Base-by-base conservation (phyloP, 129 eudicot species). In the Chrysanthemum makinoi region DNA sequence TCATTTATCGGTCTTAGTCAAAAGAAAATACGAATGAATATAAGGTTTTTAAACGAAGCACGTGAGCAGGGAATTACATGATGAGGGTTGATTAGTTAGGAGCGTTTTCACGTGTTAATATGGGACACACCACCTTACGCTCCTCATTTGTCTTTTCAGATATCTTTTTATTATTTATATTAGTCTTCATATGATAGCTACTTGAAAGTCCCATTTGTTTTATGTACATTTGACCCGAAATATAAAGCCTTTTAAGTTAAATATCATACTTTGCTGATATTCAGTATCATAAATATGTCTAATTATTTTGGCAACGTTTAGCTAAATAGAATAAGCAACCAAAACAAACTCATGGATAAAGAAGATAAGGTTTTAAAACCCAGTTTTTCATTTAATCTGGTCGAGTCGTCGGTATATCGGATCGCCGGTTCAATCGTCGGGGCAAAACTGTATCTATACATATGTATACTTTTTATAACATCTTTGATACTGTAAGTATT, bases 61-160 rank as follows among this genome's bases (percentile, higher is more conserved):
- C 80, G 80, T 76, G 75, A 68, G 74, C 28, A 57, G 49, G 73
- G 28, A 52, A 44, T 57, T 67, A 60, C 19, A 76, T 68, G 75
- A 76, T 68, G 74, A 47, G 67, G 50, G 50, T 68, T 76, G 73
- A 76, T 69, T 59, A 68, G 74, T 58, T 49, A 68, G 80, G 80
- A 76, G 80, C 80, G 80, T 68, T 15, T 67, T 76, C 80, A 76
- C 80, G 80, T 76, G 80, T 68, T 68, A 68, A 28, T 28, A 61
- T 58, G 80, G 80, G 69, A 52, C 67, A 56, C 74, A 67, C 80
- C 68, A 62, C 62, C 59, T 57, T 47, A 50, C 80, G 80, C 80
- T 76, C 80, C 80, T 48, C 74, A 13, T 44, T 76, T 67, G 59
- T 58, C 72, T 68, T 75, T 47, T 57, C 28, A 70, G 12, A 22